A percentile compares a stretch with the other conserved stretches of the same genome.
Evolutionary conservation across 139 green algal genomes (phyloP).

Genomic region (Coelastrella sp.): DNA sequence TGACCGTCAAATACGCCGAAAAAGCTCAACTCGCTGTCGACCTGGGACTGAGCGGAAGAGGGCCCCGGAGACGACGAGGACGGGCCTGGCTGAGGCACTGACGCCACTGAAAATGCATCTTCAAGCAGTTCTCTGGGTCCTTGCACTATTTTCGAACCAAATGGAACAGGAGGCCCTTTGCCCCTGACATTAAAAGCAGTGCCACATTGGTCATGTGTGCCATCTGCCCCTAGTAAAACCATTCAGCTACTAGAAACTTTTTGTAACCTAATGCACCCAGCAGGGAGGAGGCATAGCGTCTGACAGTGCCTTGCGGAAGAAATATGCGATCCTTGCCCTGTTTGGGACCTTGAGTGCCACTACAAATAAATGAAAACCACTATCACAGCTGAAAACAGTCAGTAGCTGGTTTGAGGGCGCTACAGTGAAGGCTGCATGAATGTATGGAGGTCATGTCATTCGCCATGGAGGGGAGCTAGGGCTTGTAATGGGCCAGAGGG

Average conservation of each 20-base stretch:
- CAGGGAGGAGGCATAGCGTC: background rate
- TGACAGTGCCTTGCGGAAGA: background rate
- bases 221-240: background rate
- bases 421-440: background rate
- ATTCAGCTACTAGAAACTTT: background rate
- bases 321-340: background rate
- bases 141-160: background rate
- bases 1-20: constrained; percentile 86
- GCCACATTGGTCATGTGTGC: background rate
- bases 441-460: background rate
- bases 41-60: background rate
- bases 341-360: background rate
- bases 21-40: constrained; percentile 25
- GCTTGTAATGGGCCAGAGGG: background rate
- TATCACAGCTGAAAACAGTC: background rate
- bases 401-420: background rate
- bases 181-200: background rate
- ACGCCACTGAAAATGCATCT: background rate
- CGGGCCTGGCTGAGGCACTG: background rate
- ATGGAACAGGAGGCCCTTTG: background rate
- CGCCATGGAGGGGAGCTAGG: background rate
- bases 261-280: background rate
- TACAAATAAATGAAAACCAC: background rate
- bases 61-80: background rate
- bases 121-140: background rate